A percentile compares a stretch with the other conserved stretches of the same genome.
Conservation (phyloP, 176 grass and related monocot genomes). For the Oryza brachyantha region DNA sequence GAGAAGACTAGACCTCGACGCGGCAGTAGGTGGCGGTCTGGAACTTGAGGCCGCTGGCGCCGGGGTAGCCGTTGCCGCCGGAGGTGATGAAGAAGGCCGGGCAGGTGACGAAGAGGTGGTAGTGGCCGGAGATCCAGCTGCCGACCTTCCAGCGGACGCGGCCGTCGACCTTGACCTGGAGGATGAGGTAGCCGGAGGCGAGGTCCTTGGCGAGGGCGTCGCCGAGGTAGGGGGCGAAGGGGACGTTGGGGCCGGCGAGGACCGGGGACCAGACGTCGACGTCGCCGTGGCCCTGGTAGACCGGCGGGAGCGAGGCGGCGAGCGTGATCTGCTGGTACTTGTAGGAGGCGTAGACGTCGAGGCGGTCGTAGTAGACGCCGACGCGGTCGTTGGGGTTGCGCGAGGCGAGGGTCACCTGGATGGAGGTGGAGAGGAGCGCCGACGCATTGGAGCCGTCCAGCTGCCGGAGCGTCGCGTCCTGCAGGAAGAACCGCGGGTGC, state of each 20-base stretch:
- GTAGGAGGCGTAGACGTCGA: slow-evolving; percentile 72
- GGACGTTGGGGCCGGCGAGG: slow-evolving; percentile 37
- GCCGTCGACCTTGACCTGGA: slow-evolving; percentile 69
- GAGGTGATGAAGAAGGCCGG: slow-evolving; percentile 45
- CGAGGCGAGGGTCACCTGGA: slow-evolving; percentile 73
- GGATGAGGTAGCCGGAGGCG: slow-evolving; percentile 34
- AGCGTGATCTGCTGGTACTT: slow-evolving; percentile 81
- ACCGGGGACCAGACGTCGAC: slow-evolving; percentile 79
- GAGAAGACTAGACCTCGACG: slow-evolving; percentile 47
- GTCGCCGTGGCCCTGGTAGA: slow-evolving; percentile 87
- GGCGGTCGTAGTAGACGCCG: slow-evolving; percentile 76
- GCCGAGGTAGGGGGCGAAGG: slow-evolving; percentile 65
- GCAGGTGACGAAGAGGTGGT: slow-evolving; percentile 67
- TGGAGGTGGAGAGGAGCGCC: slow-evolving; percentile 35
- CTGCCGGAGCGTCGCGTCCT: slow-evolving; percentile 53
- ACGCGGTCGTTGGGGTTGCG: slow-evolving; percentile 81
- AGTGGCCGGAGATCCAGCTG: slow-evolving; percentile 56
- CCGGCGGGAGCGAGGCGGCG: slow-evolving; percentile 1
- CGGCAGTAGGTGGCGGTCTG: slow-evolving; percentile 56
- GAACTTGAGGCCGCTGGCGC: slow-evolving; percentile 42
- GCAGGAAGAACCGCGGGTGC: slow-evolving; percentile 75
- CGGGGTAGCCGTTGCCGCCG: slow-evolving; percentile 11
- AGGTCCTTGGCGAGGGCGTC: slow-evolving; percentile 34
- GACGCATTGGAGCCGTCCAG: slow-evolving; percentile 42
- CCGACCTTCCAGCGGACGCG: slow-evolving; percentile 79